Conservation (phyloP, 2,329 filamentous ascomycete genomes). For the Trichoderma afroharzianum region DNA sequence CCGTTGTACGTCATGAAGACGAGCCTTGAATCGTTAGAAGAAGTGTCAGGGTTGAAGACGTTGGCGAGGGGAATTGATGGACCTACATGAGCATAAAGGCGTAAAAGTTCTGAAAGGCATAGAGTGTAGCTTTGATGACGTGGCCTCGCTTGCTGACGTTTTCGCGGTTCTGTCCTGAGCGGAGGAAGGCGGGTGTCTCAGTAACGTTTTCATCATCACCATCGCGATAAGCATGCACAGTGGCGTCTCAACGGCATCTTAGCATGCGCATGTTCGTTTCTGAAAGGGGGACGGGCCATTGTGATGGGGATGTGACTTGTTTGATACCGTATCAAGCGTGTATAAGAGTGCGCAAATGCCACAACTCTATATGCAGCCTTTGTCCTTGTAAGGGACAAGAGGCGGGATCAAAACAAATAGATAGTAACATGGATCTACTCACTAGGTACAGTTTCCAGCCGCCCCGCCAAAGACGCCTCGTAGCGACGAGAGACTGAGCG, state of each 20-base stretch:
- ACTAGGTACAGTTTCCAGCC: conserved; percentile 51
- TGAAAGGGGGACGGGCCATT: not conserved
- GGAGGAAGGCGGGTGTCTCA: conserved; percentile 63
- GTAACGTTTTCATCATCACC: conserved; percentile 39
- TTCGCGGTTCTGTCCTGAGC: conserved; percentile 68
- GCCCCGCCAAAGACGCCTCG: conserved; percentile 55
- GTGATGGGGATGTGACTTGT: not conserved
- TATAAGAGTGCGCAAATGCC: not conserved
- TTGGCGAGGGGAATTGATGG: not conserved
- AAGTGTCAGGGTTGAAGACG: not conserved
- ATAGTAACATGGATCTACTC: conserved; percentile 32
- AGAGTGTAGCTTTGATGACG: conserved; percentile 75
- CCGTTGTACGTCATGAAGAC: conserved; percentile 99
- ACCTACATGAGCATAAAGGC: conserved; percentile 98
- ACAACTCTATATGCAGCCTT: not conserved
- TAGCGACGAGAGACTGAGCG: conserved; percentile 74
- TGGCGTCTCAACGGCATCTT: conserved; percentile 24
- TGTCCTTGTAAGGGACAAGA: not conserved
- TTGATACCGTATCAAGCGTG: not conserved
- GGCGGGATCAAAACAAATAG: not conserved
- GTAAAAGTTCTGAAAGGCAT: conserved; percentile 94
- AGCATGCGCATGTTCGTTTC: conserved; percentile 26
- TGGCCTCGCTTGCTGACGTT: conserved; percentile 65
- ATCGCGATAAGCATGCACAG: conserved; percentile 1
- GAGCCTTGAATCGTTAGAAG: conserved; percentile 56